Base-by-base conservation (phyloP, 768 basidiomycete species). In the Serendipita indica region DNA sequence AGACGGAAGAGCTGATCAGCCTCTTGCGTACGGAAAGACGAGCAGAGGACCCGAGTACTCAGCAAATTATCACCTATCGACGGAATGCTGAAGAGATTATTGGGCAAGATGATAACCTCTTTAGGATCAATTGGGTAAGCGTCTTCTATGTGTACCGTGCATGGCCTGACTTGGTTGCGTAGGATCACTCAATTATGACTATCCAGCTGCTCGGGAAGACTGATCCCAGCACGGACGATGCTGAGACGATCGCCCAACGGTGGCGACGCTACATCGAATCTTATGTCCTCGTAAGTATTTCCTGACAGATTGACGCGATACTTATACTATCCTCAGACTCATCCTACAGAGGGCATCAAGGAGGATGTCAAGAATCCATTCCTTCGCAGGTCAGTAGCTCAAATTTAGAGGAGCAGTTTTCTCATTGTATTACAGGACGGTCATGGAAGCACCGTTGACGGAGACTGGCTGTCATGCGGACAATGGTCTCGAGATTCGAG, bases 261-360 rank as follows among this genome's bases (percentile, higher is more conserved):
- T 90, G 87, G 87, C 83, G 87, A 63, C 72, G 78, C 0, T 89
- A 89, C 66, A 78, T 89, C 58, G 83, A 87, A 57, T 80, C 84
- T 0, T 89, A 79, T 67, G 82, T 84, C 59, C 79, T 81, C 60
- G 80, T 87, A 62, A 7, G 77, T 65, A 27, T 28, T 54, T 22
- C 30, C 32, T 18, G 4, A 5, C 49, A 54, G n/a, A n/a, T n/a
- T 7, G 10, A 33, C 32, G 32, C 22, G 54, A 32, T 61, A 39
- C 34, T 39, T 37, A n/a, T 61, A n/a, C n/a, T n/a, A n/a, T n/a
- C n/a, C n/a, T n/a, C n/a, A 86, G 84, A 75, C 72, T 30, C 78
- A 79, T 58, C 69, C 49, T n/a, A 80, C 82, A 0, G 75, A 79
- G 16, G 79, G 79, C 20, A 73, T 83, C 3, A 65, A 76, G 1